Conservation (phyloP, 140 eudicot genomes). For the Flaveria floridana region DNA sequence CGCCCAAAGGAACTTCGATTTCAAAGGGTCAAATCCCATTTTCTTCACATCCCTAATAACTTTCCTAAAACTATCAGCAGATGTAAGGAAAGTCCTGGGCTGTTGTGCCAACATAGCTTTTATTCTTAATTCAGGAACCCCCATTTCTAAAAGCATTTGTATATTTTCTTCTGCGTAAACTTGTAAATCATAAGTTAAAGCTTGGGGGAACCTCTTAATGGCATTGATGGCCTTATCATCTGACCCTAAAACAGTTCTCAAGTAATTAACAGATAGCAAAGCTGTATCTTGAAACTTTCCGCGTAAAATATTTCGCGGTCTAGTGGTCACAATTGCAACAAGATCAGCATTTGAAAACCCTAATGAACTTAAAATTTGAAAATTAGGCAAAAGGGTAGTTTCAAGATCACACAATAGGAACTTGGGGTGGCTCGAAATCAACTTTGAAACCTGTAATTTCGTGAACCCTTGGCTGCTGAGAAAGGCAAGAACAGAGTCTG, state of each 20-base stretch:
- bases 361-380: conserved; percentile 32
- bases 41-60: conserved; percentile 34
- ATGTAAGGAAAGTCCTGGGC: conserved; percentile 29
- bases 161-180: conserved; percentile 30
- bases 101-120: conserved; percentile 32
- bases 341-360: conserved; percentile 37
- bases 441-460: conserved; percentile 24
- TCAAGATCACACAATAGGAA: conserved; percentile 27
- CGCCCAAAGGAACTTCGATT: conserved; percentile 32
- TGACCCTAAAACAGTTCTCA: conserved; percentile 38
- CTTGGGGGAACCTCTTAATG: conserved; percentile 28
- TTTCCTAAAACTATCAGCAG: conserved; percentile 33
- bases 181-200: conserved; percentile 29
- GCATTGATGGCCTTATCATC: conserved; percentile 29
- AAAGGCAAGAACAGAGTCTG: conserved; percentile 39
- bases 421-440: conserved; percentile 27
- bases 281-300: conserved; percentile 27
- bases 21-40: conserved; percentile 41
- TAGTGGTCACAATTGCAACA: conserved; percentile 16
- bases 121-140: conserved; percentile 38
- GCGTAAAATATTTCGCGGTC: conserved; percentile 18
- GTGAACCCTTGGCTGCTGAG: conserved; percentile 37
- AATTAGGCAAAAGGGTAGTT: conserved; percentile 40
- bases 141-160: conserved; percentile 30
- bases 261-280: conserved; percentile 26